phyloP scores from a whole-genome alignment of 257 asterid genomes.

The Solanum pennellii region DNA sequence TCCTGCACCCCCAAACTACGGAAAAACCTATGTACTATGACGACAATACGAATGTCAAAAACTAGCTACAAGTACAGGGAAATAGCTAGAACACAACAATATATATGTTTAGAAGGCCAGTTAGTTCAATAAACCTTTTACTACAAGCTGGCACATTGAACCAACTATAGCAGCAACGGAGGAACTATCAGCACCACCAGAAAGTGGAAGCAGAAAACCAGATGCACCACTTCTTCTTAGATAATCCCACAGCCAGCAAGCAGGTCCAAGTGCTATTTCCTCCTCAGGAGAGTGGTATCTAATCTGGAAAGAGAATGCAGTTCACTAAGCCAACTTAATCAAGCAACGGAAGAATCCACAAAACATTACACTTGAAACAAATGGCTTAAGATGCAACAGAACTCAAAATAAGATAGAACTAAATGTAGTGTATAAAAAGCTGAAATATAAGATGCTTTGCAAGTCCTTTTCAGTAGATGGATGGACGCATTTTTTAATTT shows the following conservation, averaged over 20 bases:
- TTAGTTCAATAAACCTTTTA: slow-evolving; percentile 47
- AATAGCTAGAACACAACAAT: background rate
- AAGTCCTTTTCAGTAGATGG: background rate
- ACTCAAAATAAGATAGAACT: background rate
- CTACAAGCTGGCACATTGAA: slow-evolving; percentile 92
- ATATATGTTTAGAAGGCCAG: background rate
- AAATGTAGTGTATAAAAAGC: background rate
- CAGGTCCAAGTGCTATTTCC: slow-evolving; percentile 96
- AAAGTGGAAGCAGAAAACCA: slow-evolving; percentile 93
- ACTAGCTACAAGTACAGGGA: background rate
- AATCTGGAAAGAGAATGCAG: slow-evolving; percentile 35
- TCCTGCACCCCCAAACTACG: background rate
- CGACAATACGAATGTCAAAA: background rate
- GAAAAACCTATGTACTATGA: background rate
- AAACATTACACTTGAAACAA: background rate
- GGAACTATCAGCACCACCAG: slow-evolving; percentile 97
- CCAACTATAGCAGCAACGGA: slow-evolving; percentile 97
- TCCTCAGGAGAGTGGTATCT: slow-evolving; percentile 85
- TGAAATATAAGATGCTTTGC: background rate
- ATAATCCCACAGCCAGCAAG: slow-evolving; percentile 98
- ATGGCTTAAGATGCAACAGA: background rate
- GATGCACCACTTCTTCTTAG: slow-evolving; percentile 94
- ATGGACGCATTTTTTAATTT: background rate
- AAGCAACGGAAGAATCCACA: background rate
- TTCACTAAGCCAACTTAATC: background rate